Percentiles rank a stretch among this genome's conserved stretches.
Evolutionary conservation across 2,329 filamentous ascomycete genomes (phyloP).

Genomic region (Calonectria leucothoes): DNA sequence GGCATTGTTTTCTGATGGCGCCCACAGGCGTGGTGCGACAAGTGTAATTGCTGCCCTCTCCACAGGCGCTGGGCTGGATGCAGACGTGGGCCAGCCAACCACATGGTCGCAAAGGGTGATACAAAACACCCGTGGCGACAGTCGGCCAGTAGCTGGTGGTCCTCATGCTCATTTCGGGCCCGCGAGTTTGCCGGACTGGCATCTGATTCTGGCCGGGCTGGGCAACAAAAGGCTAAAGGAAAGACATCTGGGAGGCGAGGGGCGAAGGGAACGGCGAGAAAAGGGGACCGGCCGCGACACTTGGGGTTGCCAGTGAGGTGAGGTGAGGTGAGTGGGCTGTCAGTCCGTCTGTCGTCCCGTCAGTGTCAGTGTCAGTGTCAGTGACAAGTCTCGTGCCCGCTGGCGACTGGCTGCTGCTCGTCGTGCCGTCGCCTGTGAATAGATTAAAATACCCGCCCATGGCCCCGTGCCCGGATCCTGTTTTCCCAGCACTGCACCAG

Average conservation of each 20-base stretch:
- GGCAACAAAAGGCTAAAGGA: constrained; percentile 11
- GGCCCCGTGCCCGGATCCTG: constrained; percentile 15
- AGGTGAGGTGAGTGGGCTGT: too few relatives aligned
- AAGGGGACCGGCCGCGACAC: not conserved
- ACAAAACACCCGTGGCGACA: not conserved
- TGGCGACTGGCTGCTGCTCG: not conserved
- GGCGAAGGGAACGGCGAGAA: not conserved
- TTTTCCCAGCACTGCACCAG: constrained; percentile 1
- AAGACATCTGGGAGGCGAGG: not conserved
- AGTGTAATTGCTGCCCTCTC: constrained; percentile 7
- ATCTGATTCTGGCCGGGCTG: not conserved
- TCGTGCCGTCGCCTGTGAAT: not conserved
- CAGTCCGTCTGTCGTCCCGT: not conserved
- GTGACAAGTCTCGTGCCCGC: constrained; percentile 24
- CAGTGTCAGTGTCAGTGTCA: not conserved
- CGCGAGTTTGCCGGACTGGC: not conserved
- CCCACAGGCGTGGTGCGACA: constrained; percentile 6
- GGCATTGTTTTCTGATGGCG: not conserved
- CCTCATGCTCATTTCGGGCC: not conserved
- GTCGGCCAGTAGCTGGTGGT: too few relatives aligned
- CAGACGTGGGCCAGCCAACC: constrained; percentile 18
- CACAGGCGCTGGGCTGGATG: not conserved
- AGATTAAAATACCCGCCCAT: constrained; percentile 20
- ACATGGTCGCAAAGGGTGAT: constrained; percentile 3
- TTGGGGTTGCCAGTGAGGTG: not conserved